These are phyloP conservation scores for Pythium brachiatum DNA, from an alignment of 352 stramenopile species.

Conservation along the genomic window DNA sequence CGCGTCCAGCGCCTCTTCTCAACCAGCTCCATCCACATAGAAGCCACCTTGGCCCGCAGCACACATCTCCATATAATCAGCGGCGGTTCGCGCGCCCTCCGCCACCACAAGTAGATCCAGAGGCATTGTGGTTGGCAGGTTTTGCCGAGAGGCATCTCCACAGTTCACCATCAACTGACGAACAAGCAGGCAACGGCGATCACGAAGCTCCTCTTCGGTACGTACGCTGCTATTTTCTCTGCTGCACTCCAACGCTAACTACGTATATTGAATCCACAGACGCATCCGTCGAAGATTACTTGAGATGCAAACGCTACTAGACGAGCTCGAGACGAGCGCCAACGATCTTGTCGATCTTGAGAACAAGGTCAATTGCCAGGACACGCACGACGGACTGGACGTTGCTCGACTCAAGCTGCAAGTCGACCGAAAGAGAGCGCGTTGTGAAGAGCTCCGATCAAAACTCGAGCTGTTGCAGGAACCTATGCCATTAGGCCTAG, in stretches of 20 bases:
- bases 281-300: conserved; percentile 5
- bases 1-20: neutral
- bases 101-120: neutral
- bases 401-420: conserved; percentile 29
- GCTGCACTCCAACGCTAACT: neutral
- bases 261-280: conserved; percentile 5
- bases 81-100: neutral
- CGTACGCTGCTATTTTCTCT: no score
- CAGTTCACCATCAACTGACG: neutral
- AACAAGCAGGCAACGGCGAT: neutral
- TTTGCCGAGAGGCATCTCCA: conserved; percentile 9
- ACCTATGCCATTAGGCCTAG: conserved; percentile 20
- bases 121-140: conserved; percentile 14
- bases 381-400: conserved; percentile 13
- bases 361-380: neutral
- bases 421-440: conserved; percentile 20
- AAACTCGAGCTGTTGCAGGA: conserved; percentile 22
- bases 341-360: conserved; percentile 23
- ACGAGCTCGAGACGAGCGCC: conserved; percentile 22
- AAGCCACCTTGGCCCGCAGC: neutral
- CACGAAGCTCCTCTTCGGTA: conserved; percentile 3
- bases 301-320: conserved; percentile 12
- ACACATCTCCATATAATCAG: neutral
- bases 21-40: neutral
- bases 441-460: conserved; percentile 22